These are phyloP conservation scores for Magnusiomyces tetraspermus DNA, from an alignment of 1,139 yeast species.

Conservation along the genomic window DNA sequence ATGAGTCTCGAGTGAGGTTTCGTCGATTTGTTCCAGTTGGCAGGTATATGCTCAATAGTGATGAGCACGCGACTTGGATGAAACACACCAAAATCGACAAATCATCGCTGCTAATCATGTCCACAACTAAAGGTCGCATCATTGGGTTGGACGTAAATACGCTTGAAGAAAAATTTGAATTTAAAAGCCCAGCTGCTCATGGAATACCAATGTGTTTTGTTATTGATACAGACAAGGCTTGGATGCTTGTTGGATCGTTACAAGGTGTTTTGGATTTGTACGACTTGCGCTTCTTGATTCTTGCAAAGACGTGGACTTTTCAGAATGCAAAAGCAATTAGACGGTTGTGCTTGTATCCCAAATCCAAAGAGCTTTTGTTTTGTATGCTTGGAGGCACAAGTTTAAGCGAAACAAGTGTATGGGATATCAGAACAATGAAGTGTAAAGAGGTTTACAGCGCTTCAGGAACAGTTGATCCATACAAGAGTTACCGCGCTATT, in stretches of 20 bases:
- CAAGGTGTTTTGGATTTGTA: constrained; percentile 68
- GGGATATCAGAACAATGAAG: constrained; percentile 64
- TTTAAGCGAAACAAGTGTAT: constrained; percentile 51
- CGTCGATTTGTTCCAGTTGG: constrained; percentile 39
- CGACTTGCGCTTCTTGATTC: constrained; percentile 64
- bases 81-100: constrained; percentile 33
- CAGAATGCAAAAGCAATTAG: constrained; percentile 39
- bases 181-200: constrained; percentile 51
- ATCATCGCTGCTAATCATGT: constrained; percentile 31
- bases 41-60: constrained; percentile 33
- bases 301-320: constrained; percentile 54
- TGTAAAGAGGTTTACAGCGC: constrained; percentile 46
- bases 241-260: constrained; percentile 69
- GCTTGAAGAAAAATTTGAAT: constrained; percentile 38
- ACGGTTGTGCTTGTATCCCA: constrained; percentile 39
- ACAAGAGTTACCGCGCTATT: constrained; percentile 13
- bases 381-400: constrained; percentile 60
- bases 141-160: constrained; percentile 51
- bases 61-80: constrained; percentile 41
- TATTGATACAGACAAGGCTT: constrained; percentile 43
- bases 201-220: constrained; percentile 59
- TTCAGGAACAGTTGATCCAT: constrained; percentile 10
- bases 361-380: constrained; percentile 36
- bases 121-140: constrained; percentile 48
- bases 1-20: constrained; percentile 29